Evolutionary conservation across 441 rosid genomes (phyloP).

Genomic region (Mallotus japonicus): DNA sequence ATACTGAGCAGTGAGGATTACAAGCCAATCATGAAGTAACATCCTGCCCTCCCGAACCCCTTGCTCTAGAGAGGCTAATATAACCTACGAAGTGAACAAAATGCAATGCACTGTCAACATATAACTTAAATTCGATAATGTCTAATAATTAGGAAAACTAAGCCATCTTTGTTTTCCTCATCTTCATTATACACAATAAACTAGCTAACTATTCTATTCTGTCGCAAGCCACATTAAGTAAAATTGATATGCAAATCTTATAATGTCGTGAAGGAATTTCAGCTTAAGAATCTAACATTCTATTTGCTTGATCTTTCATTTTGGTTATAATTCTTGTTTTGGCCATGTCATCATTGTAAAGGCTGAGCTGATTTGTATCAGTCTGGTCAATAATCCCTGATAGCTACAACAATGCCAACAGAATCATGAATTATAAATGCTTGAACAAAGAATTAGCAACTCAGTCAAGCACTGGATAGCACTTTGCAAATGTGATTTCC

Average conservation of each 20-base stretch:
- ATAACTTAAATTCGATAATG: neutral
- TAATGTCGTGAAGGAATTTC: neutral
- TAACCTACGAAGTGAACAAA: conserved; percentile 48
- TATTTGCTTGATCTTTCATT: neutral
- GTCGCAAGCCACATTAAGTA: neutral
- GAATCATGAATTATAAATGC: neutral
- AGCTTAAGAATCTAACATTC: neutral
- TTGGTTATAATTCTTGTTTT: neutral
- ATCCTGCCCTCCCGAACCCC: conserved; percentile 94
- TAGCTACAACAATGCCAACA: neutral
- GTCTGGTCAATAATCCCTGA: neutral
- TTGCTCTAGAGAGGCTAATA: conserved; percentile 82
- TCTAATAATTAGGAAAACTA: neutral
- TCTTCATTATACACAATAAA: neutral
- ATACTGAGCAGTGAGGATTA: conserved; percentile 82
- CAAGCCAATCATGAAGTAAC: conserved; percentile 96
- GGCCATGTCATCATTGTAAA: neutral
- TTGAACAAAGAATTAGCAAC: neutral
- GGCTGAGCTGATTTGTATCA: neutral
- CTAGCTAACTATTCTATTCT: neutral
- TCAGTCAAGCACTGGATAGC: neutral
- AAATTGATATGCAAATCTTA: neutral
- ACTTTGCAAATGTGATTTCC: neutral
- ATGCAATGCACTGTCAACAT: neutral
- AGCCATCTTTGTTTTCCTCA: neutral